phyloP scores from a whole-genome alignment of 768 basidiomycete genomes.

The Coprinopsis sp. region DNA sequence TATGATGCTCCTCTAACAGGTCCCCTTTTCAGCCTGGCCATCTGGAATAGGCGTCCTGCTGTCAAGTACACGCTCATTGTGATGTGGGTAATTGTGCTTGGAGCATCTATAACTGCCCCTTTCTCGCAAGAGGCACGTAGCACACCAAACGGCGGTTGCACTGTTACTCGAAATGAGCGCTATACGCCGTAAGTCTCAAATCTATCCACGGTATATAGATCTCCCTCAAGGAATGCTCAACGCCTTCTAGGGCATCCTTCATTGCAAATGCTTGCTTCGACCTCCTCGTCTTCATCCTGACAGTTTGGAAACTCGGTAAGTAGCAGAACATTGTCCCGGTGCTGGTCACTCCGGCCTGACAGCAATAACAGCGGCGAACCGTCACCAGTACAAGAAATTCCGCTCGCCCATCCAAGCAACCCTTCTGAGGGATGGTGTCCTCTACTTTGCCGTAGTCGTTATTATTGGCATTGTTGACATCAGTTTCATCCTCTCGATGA shows the following conservation, averaged over 20 bases:
- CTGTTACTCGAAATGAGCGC: neutral
- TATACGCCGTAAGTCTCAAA: neutral
- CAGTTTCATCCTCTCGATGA: neutral
- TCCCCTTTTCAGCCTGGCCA: neutral
- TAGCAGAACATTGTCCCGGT: no score
- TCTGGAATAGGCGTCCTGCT: neutral
- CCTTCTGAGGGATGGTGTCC: neutral
- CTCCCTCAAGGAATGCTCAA: no score
- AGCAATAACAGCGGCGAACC: no score
- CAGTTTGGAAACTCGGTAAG: slow-evolving; percentile 1
- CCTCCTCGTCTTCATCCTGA: neutral
- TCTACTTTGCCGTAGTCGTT: neutral
- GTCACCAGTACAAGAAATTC: neutral
- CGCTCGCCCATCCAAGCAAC: neutral
- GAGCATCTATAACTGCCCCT: neutral
- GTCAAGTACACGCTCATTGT: neutral
- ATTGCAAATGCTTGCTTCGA: neutral
- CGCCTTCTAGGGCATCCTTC: neutral
- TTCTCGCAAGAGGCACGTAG: neutral
- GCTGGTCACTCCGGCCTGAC: no score
- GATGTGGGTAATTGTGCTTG: neutral
- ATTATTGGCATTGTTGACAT: neutral
- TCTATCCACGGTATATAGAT: no score
- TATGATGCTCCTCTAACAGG: no score
- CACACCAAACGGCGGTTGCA: neutral